Base-by-base conservation (phyloP, 805 yeast genomes). In the Sungouiozyma intestinalis region DNA sequence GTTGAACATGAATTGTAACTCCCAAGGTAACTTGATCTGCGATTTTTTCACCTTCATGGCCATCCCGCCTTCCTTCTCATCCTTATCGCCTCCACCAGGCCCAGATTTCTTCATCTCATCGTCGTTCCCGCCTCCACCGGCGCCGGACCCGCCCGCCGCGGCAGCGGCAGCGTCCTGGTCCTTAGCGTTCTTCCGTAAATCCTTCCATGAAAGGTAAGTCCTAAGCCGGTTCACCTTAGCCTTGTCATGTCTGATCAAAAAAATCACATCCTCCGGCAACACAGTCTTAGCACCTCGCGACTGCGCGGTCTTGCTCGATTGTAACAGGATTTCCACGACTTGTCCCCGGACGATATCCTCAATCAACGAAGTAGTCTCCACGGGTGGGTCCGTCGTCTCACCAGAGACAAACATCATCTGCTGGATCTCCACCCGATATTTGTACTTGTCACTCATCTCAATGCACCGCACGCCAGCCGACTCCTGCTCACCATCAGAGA, bases 321-420 rank as follows among this genome's bases (percentile, higher is more conserved):
- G 92, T 16, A 81, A 51, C 9, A 83, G 64, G 39, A 92, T 77
- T 54, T 90, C 96, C 35, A 88, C 80, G 32, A 92, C 97, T 61
- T 92, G 98, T 1, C 92, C 92, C 36, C 94, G 72, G 2, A 92
- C 97, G 37, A 92, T 86, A 57, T 92, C 97, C 58, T 92, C 98
- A 35, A 90, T 86, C 41, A 92, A 65, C n/a, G 90, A 78, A 0
- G 96, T 84, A 0, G 97, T 85, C 49, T 85, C 94, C 14, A 81
- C 73, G 0, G 97, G 95, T 1, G 97, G 94, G 54, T 92, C 98
- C 51, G 84, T 85, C 0, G 92, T 77, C 60, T 92, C 97, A 2
- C 98, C 98, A 42, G 82, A 74, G 43, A 92, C 98, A 68, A 92
- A 92, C 98, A 92, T 92, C 98, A 92, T 92, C 67, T 85, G 92